phyloP scores from a whole-genome alignment of 2,329 filamentous ascomycete species.

The Hypoxylon sp. region DNA sequence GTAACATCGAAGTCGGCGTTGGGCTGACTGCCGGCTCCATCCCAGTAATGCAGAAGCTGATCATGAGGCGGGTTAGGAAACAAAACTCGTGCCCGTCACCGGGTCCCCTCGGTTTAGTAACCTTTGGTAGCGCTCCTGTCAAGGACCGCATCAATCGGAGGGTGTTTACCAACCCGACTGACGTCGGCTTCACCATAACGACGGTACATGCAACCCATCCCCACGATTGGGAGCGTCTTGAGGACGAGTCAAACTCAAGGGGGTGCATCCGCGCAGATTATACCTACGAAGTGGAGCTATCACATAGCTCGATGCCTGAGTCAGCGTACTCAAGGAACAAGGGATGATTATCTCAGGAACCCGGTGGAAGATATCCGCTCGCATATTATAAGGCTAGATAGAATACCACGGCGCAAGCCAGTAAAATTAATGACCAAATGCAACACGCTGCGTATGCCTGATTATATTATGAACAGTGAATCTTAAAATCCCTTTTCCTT shows the following conservation, averaged over 20 bases:
- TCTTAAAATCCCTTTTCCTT: slow-evolving; percentile 5
- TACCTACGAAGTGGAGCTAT: slow-evolving; percentile 40
- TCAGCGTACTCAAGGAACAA: not conserved
- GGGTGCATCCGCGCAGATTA: slow-evolving; percentile 39
- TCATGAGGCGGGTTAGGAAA: slow-evolving; percentile 18
- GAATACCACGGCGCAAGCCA: not conserved
- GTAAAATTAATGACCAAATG: slow-evolving; percentile 7
- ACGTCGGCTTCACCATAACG: slow-evolving; percentile 32
- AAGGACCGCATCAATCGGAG: slow-evolving; percentile 12
- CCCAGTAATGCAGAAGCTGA: slow-evolving; percentile 34
- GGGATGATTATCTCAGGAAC: not conserved
- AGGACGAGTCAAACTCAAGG: slow-evolving; percentile 12
- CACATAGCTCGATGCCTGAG: not conserved
- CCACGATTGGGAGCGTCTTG: slow-evolving; percentile 38
- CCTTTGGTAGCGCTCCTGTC: slow-evolving; percentile 26
- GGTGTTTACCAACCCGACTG: slow-evolving; percentile 38
- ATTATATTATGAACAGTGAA: slow-evolving; percentile 25
- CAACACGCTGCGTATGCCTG: slow-evolving; percentile 1
- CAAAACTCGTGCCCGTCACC: not conserved
- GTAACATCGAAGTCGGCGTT: slow-evolving; percentile 40
- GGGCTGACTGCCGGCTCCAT: slow-evolving; percentile 40
- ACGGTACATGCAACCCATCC: slow-evolving; percentile 29
- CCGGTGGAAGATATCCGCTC: too few species aligned
- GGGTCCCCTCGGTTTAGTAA: slow-evolving; percentile 16
- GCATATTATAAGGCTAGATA: not conserved